Evolutionary conservation across 2,329 filamentous ascomycete species (phyloP).

Genomic region (Ambrosiella xylebori): DNA sequence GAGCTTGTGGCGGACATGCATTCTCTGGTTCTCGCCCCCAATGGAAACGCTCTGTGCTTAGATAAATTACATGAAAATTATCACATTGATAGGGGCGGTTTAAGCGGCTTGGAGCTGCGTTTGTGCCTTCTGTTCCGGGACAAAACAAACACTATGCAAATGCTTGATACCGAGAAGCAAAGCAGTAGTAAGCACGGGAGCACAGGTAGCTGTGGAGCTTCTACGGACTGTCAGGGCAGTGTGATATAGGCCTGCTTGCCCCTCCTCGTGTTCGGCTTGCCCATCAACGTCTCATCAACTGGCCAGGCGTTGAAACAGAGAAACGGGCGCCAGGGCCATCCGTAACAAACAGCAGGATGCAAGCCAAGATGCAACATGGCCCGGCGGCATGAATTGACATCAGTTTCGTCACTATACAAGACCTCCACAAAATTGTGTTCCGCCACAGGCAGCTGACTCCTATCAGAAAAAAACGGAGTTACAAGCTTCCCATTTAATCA

Average conservation of each 20-base stretch:
- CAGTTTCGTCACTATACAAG: neutral
- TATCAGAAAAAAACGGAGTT: neutral
- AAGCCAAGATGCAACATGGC: neutral
- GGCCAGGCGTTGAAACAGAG: neutral
- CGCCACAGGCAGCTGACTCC: neutral
- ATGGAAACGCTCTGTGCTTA: too few relatives aligned
- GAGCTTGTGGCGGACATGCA: neutral
- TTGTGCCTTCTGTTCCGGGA: slow-evolving; percentile 2
- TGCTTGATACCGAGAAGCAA: neutral
- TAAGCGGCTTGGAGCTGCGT: neutral
- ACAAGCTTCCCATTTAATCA: neutral
- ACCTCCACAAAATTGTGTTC: neutral
- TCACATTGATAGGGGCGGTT: neutral
- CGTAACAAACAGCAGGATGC: neutral
- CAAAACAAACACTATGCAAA: neutral
- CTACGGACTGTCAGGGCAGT: neutral
- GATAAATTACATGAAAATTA: too few relatives aligned
- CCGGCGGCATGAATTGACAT: neutral
- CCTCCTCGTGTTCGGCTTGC: neutral
- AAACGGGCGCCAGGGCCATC: neutral
- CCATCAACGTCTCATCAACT: neutral
- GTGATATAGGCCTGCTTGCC: neutral
- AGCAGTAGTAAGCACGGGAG: neutral
- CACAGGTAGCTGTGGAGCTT: neutral
- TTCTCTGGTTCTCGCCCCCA: neutral